phyloP scores from a whole-genome alignment of 805 yeast species.

The Pichia nakasei region DNA sequence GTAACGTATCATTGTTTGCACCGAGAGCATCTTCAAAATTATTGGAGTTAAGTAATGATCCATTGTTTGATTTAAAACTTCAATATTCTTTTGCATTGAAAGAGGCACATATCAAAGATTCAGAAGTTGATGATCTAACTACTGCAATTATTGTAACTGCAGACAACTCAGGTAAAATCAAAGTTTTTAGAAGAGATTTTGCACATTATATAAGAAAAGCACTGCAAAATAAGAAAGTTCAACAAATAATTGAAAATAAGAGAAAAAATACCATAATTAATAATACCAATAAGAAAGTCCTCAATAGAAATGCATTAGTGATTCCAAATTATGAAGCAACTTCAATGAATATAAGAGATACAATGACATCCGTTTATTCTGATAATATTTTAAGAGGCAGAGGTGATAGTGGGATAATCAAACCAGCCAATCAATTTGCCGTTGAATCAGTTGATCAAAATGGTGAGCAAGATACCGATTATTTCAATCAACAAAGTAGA shows the following conservation, averaged over 20 bases:
- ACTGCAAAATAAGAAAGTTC: conserved; percentile 10
- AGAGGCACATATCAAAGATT: conserved; percentile 7
- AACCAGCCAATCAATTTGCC: conserved; percentile 9
- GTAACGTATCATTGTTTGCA: conserved; percentile 72
- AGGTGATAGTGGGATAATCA: conserved; percentile 5
- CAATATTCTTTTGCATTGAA: conserved; percentile 7
- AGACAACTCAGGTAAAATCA: conserved; percentile 62
- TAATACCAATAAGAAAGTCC: background rate
- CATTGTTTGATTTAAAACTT: conserved; percentile 53
- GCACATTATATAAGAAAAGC: conserved; percentile 39
- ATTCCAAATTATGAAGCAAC: conserved; percentile 4
- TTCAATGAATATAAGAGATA: conserved; percentile 2
- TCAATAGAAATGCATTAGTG: conserved; percentile 4
- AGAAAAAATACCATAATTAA: background rate
- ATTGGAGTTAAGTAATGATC: conserved; percentile 67
- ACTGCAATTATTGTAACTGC: conserved; percentile 59
- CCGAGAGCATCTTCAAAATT: conserved; percentile 59
- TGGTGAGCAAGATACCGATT: background rate
- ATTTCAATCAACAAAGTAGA: background rate
- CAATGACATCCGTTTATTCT: conserved; percentile 5
- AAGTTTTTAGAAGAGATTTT: conserved; percentile 76
- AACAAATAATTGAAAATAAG: conserved; percentile 3
- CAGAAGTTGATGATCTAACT: conserved; percentile 28
- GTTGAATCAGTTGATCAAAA: conserved; percentile 3
- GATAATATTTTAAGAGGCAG: conserved; percentile 10